Evolutionary conservation across 768 basidiomycete genomes (phyloP).

Genomic region (Hortiboletus flavorubellus): DNA sequence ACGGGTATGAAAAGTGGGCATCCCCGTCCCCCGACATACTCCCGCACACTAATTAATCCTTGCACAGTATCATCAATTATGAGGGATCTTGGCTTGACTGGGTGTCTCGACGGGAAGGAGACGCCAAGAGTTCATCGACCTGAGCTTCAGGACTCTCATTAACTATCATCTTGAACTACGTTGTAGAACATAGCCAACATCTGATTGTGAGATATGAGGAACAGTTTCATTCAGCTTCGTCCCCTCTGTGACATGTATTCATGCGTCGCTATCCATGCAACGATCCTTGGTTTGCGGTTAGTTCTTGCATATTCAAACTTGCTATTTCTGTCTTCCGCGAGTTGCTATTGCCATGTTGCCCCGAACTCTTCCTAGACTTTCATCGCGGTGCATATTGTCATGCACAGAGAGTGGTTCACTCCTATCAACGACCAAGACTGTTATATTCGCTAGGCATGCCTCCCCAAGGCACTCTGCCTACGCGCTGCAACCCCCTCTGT

Average conservation of each 20-base stretch:
- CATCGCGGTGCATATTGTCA: conserved; percentile 8
- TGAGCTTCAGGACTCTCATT: neutral
- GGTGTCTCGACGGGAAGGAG: conserved; percentile 49
- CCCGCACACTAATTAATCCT: neutral
- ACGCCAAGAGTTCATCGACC: conserved; percentile 31
- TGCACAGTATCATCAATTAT: conserved; percentile 63
- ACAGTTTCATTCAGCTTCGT: neutral
- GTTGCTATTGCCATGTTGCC: conserved; percentile 14
- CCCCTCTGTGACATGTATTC: too few relatives aligned
- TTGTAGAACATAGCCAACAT: conserved; percentile 4
- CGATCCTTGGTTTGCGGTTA: neutral
- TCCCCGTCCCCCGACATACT: neutral
- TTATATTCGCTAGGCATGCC: neutral
- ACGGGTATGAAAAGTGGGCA: conserved; percentile 77
- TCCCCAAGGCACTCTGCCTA: neutral
- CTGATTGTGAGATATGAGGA: neutral
- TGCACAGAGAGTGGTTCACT: neutral
- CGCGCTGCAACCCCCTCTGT: conserved; percentile 2
- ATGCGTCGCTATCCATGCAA: too few relatives aligned
- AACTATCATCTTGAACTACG: neutral
- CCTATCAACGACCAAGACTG: conserved; percentile 6
- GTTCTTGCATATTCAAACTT: neutral
- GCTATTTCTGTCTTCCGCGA: neutral
- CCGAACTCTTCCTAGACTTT: conserved; percentile 15
- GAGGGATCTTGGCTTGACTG: conserved; percentile 89